A percentile compares a stretch with the other conserved stretches of the same genome.
Evolutionary conservation across 2,329 filamentous ascomycete species (phyloP).

Genomic region (Xylaria sp.): DNA sequence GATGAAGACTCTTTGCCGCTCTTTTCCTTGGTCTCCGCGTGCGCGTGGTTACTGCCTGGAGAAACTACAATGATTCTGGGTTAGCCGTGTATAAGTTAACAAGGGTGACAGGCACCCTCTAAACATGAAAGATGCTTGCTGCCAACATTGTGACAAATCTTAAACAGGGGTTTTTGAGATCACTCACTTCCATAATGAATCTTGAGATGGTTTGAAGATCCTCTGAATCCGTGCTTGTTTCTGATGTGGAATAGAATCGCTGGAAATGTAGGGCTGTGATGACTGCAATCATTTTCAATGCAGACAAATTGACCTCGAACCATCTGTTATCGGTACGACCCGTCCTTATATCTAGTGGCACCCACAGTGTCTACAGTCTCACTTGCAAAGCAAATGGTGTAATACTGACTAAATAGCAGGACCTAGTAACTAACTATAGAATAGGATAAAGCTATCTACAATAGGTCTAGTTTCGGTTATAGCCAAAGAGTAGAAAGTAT

Average conservation of each 20-base stretch:
- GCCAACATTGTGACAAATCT: neutral
- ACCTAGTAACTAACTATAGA: too few relatives aligned
- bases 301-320: neutral
- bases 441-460: too few relatives aligned
- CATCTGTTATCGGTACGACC: conserved; percentile 3
- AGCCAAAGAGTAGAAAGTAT: too few relatives aligned
- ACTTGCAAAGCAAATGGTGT: too few relatives aligned
- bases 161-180: neutral
- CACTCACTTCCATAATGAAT: conserved; percentile 8
- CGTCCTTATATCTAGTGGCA: too few relatives aligned
- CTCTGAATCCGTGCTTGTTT: neutral
- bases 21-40: neutral
- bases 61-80: neutral
- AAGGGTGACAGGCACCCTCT: neutral
- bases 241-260: conserved; percentile 8
- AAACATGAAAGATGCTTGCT: too few relatives aligned
- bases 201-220: conserved; percentile 1
- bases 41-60: neutral
- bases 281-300: neutral
- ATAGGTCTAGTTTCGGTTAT: too few relatives aligned
- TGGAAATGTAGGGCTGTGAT: neutral
- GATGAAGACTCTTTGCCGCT: neutral
- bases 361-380: too few relatives aligned
- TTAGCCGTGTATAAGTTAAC: neutral
- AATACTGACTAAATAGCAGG: too few relatives aligned